Evolutionary conservation across 306 rosid genomes (phyloP).

Genomic region (Delonix regia): DNA sequence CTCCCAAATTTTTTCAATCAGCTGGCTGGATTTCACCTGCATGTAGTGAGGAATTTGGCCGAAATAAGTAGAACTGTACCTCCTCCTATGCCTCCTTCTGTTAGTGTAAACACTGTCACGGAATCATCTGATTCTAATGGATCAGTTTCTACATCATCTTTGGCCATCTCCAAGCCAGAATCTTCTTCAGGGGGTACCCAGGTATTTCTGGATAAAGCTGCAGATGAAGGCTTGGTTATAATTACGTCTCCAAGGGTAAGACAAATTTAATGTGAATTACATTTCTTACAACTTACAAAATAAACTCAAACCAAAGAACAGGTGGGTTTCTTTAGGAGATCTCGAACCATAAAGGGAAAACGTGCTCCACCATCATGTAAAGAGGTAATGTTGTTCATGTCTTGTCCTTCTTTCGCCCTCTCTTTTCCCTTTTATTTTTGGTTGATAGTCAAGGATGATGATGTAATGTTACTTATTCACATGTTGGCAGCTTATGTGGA

Average conservation of each 20-base stretch:
- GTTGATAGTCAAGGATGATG: slow-evolving; percentile 3
- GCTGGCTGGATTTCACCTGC: slow-evolving; percentile 78
- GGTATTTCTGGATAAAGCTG: slow-evolving; percentile 67
- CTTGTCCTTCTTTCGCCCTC: neutral
- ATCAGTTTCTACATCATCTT: slow-evolving; percentile 54
- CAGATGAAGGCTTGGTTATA: slow-evolving; percentile 83
- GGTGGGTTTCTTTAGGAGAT: slow-evolving; percentile 90
- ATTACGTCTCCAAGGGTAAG: slow-evolving; percentile 79
- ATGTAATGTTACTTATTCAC: slow-evolving; percentile 2
- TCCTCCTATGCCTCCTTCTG: slow-evolving; percentile 51
- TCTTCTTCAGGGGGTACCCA: slow-evolving; percentile 51
- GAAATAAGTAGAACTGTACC: slow-evolving; percentile 40
- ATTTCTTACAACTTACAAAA: slow-evolving; percentile 10
- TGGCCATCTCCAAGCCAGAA: slow-evolving; percentile 55
- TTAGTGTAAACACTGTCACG: slow-evolving; percentile 34
- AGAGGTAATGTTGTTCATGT: slow-evolving; percentile 59
- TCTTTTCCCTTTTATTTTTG: neutral
- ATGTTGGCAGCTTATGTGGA: neutral
- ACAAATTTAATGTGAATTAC: neutral
- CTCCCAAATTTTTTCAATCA: slow-evolving; percentile 48
- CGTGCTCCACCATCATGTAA: slow-evolving; percentile 76
- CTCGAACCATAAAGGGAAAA: slow-evolving; percentile 85
- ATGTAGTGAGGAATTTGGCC: slow-evolving; percentile 54
- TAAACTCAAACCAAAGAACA: slow-evolving; percentile 51
- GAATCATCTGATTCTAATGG: slow-evolving; percentile 55